phyloP scores from a whole-genome alignment of 345 rosid genomes.

The Anastatica hierochuntica region DNA sequence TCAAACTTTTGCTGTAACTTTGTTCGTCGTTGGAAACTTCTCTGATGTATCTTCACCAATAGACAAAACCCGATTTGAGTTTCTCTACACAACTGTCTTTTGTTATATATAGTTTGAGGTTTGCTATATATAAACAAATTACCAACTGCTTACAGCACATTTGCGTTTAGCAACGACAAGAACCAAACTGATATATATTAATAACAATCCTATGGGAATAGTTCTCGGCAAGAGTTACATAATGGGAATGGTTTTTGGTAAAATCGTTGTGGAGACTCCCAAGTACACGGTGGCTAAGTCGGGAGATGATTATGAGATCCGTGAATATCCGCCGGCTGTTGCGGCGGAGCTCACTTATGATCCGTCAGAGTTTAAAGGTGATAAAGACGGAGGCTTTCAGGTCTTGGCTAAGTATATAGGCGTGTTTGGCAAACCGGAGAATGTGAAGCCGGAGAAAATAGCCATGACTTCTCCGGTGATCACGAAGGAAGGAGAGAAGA shows the following conservation, averaged over 20 bases:
- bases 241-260: constrained; percentile 76
- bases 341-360: constrained; percentile 68
- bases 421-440: constrained; percentile 69
- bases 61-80: constrained; percentile 1
- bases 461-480: constrained; percentile 93
- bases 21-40: background rate
- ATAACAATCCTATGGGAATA: background rate
- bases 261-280: constrained; percentile 65
- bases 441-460: constrained; percentile 61
- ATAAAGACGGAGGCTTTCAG: constrained; percentile 70
- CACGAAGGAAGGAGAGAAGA: constrained; percentile 50
- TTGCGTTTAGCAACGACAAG: constrained; percentile 1
- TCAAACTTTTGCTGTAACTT: constrained; percentile 4
- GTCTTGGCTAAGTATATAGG: constrained; percentile 79
- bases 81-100: background rate
- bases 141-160: constrained; percentile 13
- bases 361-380: constrained; percentile 52
- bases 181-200: constrained; percentile 16
- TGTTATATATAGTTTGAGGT: background rate
- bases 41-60: background rate
- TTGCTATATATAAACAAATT: background rate
- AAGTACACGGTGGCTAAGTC: constrained; percentile 44
- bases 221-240: constrained; percentile 16
- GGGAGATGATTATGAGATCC: constrained; percentile 57
- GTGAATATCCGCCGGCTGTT: constrained; percentile 57